Evolutionary conservation across 2,329 filamentous ascomycete genomes (phyloP).

Genomic region (Chrysoporthe puriensis): DNA sequence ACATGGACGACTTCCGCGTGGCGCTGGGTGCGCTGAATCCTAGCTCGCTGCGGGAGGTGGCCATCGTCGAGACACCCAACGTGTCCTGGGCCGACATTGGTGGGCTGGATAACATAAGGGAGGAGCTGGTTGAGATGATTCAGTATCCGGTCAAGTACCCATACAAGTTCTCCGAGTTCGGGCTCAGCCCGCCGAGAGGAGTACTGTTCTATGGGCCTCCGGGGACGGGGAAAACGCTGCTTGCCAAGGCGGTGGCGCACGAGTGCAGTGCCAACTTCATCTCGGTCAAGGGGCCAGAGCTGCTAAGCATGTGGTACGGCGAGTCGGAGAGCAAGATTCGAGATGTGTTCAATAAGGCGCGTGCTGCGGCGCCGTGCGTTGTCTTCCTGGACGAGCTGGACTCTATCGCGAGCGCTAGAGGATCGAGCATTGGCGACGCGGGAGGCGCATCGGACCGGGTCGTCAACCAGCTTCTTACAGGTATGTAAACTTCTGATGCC

Average conservation of each 20-base stretch:
- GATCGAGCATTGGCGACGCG: slow-evolving; percentile 84
- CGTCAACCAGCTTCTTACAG: slow-evolving; percentile 88
- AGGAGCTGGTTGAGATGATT: slow-evolving; percentile 97
- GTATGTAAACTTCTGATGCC: too few species aligned
- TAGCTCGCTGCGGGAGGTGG: slow-evolving; percentile 96
- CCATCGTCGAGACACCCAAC: slow-evolving; percentile 98
- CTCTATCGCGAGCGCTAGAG: slow-evolving; percentile 99
- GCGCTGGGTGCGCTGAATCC: slow-evolving; percentile 98
- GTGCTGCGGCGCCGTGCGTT: slow-evolving; percentile 95
- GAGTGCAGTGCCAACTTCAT: slow-evolving; percentile 99
- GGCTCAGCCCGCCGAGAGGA: slow-evolving; percentile 95
- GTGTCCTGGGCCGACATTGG: slow-evolving; percentile 99
- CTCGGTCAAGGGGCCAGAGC: slow-evolving; percentile 96
- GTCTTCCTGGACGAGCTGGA: slow-evolving; percentile 99
- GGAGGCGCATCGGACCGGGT: slow-evolving; percentile 99
- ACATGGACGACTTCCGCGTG: slow-evolving; percentile 99
- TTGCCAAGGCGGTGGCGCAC: slow-evolving; percentile 99
- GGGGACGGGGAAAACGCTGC: slow-evolving; percentile 99
- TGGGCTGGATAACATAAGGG: slow-evolving; percentile 97
- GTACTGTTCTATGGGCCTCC: slow-evolving; percentile 98
- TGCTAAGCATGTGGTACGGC: slow-evolving; percentile 99
- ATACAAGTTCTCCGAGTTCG: slow-evolving; percentile 99
- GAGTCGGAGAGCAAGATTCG: slow-evolving; percentile 99
- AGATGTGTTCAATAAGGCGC: slow-evolving; percentile 99
- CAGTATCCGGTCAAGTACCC: slow-evolving; percentile 99